Base-by-base conservation (phyloP, 495 filamentous ascomycete species). In the Penicillium pulvis region DNA sequence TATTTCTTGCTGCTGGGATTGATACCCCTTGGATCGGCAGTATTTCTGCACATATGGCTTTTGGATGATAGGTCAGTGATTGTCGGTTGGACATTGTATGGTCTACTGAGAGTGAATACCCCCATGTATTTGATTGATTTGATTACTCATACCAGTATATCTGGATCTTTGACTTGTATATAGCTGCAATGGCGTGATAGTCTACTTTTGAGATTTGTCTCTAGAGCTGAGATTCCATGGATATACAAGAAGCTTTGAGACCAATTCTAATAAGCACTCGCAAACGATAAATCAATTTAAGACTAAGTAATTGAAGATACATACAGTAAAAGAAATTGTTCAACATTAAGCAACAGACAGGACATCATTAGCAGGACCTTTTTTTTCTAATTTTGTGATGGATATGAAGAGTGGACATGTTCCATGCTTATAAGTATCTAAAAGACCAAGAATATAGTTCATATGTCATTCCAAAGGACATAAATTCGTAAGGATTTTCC, bases 401-500 rank as follows among this genome's bases (percentile, higher is more conserved):
- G 11, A 11, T 33, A 33, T 6, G 11, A 36, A 36, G 9, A 36
- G 12, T 4, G 28, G 28, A 28, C 20, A 7, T 28, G 28, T 28
- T 28, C 28, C 6, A 28, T 28, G 28, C 28, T 7, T 28, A 28
- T 3, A 28, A 28, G 28, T 12, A 12, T 36, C 33, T 14, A 12
- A 12, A 36, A 0, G 14, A 41, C 39, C 39, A 41, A 10, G 39
- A 12, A 12, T 36, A 14, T 9, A 14, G 12, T 36, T 36, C 50
- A 35, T 10, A 52, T 39, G 7, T 24, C 50, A 52, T 39, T 47
- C 43, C 33, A 42, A 43, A 42, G 31, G 39, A 46, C 50, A 36
- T 59, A 23, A 55, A 42, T 55, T 53, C 42, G 14, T 58, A 36
- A 45, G 26, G 39, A 33, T 26, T 53, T 49, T 36, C 35, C 35